Conservation (phyloP, 306 rosid genomes). For the Cicer cuneatum region DNA sequence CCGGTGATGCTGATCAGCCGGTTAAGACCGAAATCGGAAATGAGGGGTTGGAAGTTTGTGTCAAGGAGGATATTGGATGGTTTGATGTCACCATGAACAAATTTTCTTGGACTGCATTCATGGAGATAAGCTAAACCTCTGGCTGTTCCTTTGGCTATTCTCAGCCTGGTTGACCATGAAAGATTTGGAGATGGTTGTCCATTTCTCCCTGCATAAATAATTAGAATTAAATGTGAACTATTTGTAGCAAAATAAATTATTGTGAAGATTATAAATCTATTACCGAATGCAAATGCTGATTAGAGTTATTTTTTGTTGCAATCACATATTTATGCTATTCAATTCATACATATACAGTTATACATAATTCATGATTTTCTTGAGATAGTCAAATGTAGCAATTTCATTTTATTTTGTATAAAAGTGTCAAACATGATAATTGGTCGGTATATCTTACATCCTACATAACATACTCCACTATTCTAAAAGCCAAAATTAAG, state of each 20-base stretch:
- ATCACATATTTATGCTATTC: slow-evolving; percentile 26
- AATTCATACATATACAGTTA: slow-evolving; percentile 3
- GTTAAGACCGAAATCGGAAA: slow-evolving; percentile 91
- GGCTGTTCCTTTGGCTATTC: slow-evolving; percentile 83
- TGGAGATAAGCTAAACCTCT: slow-evolving; percentile 95
- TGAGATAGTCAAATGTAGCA: slow-evolving; percentile 21
- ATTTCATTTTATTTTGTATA: slow-evolving; percentile 16
- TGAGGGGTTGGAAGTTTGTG: slow-evolving; percentile 70
- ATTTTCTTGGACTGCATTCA: slow-evolving; percentile 96
- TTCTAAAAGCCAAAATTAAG: neutral
- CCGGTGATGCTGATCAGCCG: slow-evolving; percentile 86
- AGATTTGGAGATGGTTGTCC: slow-evolving; percentile 77
- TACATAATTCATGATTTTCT: slow-evolving; percentile 19
- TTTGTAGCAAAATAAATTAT: slow-evolving; percentile 21
- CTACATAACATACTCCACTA: slow-evolving; percentile 6
- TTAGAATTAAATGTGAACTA: slow-evolving; percentile 24
- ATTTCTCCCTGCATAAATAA: slow-evolving; percentile 61
- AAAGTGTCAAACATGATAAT: slow-evolving; percentile 18
- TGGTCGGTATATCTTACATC: slow-evolving; percentile 13
- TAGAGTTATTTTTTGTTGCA: neutral
- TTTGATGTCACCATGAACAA: slow-evolving; percentile 93
- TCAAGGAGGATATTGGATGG: slow-evolving; percentile 95
- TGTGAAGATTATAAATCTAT: slow-evolving; percentile 30
- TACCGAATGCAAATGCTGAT: slow-evolving; percentile 39
- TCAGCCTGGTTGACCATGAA: slow-evolving; percentile 84